These are phyloP conservation scores for Mrakia gelida DNA, from an alignment of 768 basidiomycete genomes.

Conservation along the genomic window DNA sequence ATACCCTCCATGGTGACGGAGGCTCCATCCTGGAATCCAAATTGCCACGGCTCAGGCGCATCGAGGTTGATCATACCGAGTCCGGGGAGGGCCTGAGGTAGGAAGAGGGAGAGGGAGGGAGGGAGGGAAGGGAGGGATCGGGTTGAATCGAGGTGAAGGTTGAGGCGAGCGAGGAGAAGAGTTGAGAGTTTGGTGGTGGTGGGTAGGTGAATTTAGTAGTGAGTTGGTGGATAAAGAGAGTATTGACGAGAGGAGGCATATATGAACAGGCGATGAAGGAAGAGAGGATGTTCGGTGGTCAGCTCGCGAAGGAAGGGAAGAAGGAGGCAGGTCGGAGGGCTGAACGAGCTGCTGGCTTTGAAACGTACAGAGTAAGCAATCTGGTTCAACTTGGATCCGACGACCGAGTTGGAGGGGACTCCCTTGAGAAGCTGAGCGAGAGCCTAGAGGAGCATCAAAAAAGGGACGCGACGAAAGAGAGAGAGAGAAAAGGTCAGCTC, in stretches of 20 bases:
- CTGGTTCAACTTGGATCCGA: background rate
- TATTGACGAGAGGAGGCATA: too few species aligned
- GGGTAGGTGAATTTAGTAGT: background rate
- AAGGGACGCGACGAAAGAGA: background rate
- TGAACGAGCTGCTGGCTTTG: background rate
- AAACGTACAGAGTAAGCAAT: background rate
- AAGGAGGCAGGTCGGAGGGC: background rate
- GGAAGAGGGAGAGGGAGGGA: background rate
- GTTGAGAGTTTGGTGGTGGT: too few species aligned
- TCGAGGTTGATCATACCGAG: constrained; percentile 13
- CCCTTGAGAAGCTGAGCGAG: background rate
- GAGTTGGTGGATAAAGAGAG: background rate
- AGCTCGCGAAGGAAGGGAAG: constrained; percentile 17
- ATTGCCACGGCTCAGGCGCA: constrained; percentile 30
- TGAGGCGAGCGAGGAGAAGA: background rate
- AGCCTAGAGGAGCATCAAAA: background rate
- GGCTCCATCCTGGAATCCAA: constrained; percentile 29
- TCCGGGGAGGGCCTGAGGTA: constrained; percentile 36
- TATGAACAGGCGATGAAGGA: background rate
- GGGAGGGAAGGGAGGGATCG: background rate
- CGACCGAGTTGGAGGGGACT: background rate
- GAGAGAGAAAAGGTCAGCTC: background rate
- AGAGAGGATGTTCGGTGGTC: background rate
- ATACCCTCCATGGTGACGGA: constrained; percentile 31
- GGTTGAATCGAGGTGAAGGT: background rate